Percentiles rank a stretch among this genome's conserved stretches.
phyloP scores from a whole-genome alignment of 495 filamentous ascomycete species.

The Tuber borchii region DNA sequence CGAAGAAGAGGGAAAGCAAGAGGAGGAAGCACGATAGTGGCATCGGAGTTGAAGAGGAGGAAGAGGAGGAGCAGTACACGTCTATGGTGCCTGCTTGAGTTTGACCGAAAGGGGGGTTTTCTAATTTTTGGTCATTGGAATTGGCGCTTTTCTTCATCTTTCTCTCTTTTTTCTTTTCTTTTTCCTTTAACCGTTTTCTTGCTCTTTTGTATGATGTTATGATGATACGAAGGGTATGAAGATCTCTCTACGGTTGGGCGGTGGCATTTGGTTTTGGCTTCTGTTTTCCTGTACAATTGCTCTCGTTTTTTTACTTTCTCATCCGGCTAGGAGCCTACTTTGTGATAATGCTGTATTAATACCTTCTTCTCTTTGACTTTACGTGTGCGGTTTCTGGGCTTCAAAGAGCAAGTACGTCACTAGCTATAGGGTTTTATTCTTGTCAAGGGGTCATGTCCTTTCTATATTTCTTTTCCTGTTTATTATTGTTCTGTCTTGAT shows the following conservation, averaged over 20 bases:
- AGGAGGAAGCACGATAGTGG: conserved; percentile 33
- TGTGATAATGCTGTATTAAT: neutral
- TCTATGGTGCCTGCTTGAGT: neutral
- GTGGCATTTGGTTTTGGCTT: conserved; percentile 17
- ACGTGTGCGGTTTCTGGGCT: neutral
- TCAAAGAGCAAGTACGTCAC: neutral
- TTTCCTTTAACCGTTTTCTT: neutral
- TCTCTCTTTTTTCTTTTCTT: neutral
- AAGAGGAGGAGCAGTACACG: conserved; percentile 15
- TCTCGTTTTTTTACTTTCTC: conserved; percentile 1
- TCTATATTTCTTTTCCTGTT: neutral
- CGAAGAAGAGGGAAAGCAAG: conserved; percentile 25
- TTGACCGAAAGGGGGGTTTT: neutral
- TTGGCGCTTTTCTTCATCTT: neutral
- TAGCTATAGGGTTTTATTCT: neutral
- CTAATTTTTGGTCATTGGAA: neutral
- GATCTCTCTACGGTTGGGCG: conserved; percentile 14
- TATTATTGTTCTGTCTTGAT: neutral
- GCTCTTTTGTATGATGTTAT: neutral
- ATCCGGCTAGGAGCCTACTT: neutral
- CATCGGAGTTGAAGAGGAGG: conserved; percentile 30
- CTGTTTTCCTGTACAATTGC: neutral
- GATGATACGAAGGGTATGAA: neutral
- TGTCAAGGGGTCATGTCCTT: neutral
- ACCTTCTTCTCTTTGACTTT: conserved; percentile 1